Percentiles rank a stretch among this genome's conserved stretches.
These are phyloP conservation scores for Candida montana DNA, from an alignment of 805 yeast species.

Conservation along the genomic window DNA sequence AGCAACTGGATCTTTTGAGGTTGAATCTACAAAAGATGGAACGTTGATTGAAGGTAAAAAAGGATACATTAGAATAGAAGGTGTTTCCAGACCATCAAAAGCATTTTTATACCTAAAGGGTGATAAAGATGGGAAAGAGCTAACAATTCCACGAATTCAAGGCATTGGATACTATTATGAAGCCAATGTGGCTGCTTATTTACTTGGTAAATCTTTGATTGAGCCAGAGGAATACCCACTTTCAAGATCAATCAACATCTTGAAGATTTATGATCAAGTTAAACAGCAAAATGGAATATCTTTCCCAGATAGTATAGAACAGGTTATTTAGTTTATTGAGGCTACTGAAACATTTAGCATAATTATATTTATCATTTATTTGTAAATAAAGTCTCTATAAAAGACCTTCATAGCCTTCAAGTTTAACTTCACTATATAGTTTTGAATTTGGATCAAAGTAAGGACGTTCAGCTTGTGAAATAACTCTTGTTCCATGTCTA, in stretches of 20 bases:
- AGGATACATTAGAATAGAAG: slow-evolving; percentile 3
- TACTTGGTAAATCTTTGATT: slow-evolving; percentile 34
- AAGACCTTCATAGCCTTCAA: not conserved
- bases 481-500: slow-evolving; percentile 60
- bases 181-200: slow-evolving; percentile 48
- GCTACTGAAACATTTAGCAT: not conserved
- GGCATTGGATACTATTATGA: slow-evolving; percentile 50
- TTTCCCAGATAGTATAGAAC: slow-evolving; percentile 29
- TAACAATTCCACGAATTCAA: slow-evolving; percentile 18
- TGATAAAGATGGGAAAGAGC: slow-evolving; percentile 14
- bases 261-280: slow-evolving; percentile 43
- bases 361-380: too few relatives aligned
- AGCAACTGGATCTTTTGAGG: slow-evolving; percentile 1
- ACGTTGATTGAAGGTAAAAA: slow-evolving; percentile 12
- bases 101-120: slow-evolving; percentile 29
- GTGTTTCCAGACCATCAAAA: slow-evolving; percentile 27
- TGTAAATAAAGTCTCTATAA: too few relatives aligned
- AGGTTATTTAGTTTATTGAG: too few relatives aligned
- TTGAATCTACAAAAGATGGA: slow-evolving; percentile 5
- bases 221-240: slow-evolving; percentile 35
- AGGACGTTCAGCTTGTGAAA: slow-evolving; percentile 62
- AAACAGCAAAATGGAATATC: slow-evolving; percentile 39
- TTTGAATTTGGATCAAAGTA: slow-evolving; percentile 3
- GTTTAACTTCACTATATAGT: slow-evolving; percentile 1
- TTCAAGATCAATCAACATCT: slow-evolving; percentile 41